Evolutionary conservation across 768 basidiomycete genomes (phyloP).

Genomic region (Rubroboletus satanas): DNA sequence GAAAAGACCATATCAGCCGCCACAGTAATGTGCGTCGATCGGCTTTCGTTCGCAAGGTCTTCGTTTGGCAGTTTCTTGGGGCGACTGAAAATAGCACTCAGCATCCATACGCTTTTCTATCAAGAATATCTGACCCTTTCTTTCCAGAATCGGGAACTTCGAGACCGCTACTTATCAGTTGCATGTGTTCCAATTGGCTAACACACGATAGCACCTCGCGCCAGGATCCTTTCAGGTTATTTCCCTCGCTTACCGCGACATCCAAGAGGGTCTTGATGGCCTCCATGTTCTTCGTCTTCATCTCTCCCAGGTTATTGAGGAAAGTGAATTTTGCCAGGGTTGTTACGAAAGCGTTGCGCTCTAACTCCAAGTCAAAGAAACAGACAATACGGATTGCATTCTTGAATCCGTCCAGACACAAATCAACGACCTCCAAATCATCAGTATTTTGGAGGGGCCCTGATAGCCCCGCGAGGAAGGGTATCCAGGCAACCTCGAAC

Average conservation of each 20-base stretch:
- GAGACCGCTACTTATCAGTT: constrained; percentile 87
- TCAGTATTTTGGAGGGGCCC: constrained; percentile 94
- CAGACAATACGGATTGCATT: constrained; percentile 95
- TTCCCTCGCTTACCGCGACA: constrained; percentile 94
- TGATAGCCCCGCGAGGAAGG: constrained; percentile 93
- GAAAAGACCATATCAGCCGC: constrained; percentile 99
- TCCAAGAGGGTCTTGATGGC: constrained; percentile 95
- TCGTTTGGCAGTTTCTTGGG: constrained; percentile 73
- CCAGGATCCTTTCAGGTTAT: constrained; percentile 94
- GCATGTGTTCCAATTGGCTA: constrained; percentile 98
- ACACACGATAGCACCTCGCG: constrained; percentile 95
- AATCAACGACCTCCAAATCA: constrained; percentile 85
- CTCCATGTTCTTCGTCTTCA: constrained; percentile 99
- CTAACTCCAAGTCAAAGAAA: constrained; percentile 94
- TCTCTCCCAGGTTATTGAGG: constrained; percentile 95
- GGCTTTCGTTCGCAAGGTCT: constrained; percentile 93
- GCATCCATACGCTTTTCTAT: background rate
- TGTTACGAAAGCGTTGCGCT: constrained; percentile 98
- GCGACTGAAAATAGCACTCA: constrained; percentile 28
- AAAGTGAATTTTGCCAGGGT: constrained; percentile 97
- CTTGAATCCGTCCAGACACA: constrained; percentile 94
- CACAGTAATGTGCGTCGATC: constrained; percentile 97
- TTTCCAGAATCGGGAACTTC: constrained; percentile 77
- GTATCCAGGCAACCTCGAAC: constrained; percentile 99
- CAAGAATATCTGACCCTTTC: constrained; percentile 60